Base-by-base conservation (phyloP, 1,139 yeast genomes). In the Pichia kudriavzevii region DNA sequence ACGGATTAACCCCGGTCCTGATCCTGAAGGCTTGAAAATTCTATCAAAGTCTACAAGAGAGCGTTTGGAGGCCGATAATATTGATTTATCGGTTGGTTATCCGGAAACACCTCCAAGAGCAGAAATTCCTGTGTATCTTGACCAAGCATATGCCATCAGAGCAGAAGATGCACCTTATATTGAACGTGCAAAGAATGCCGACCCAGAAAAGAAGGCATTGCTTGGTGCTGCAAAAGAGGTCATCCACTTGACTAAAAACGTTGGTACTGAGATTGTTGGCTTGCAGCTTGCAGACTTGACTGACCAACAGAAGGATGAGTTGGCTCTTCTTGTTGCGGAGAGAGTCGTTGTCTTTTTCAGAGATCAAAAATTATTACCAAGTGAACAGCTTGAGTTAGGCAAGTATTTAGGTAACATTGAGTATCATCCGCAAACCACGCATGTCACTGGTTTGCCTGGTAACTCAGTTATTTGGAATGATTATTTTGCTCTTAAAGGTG, bases 261-360 rank as follows among this genome's bases (percentile, higher is more conserved):
- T 70, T 40, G 79, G 79, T 40, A 70, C 76, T n/a, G 77, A 72
- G 48, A 61, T 74, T 47, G 66, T 68, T 33, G 77, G 76, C 2
- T 52, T 72, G 36, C 77, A 73, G 51, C 55, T 72, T 37, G 53
- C 56, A 13, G 72, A 70, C 22, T 61, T 73, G 43, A 60, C 50
- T 36, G 70, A 70, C 44, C 51, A 71, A 46, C 79, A 72, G 45
- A 64, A 61, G 44, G 78, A 71, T 47, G 79, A 69, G 44, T 54
- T 70, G 50, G 76, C 76, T 9, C 50, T 67, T 27, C 52, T 70
- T 32, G 58, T 69, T 41, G 72, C 75, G n/a, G 71, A 68, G 45
- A 59, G 75, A 47, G 69, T 66, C 27, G 74, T 67, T 35, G 72
- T 67, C 4, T 60, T 68, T 37, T 64, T 68, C 48, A 59, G 67